Evolutionary conservation across 2,329 filamentous ascomycete genomes (phyloP), one percentile per base, ranked within the genome.

Genomic region (Westerdykella sp.): DNA sequence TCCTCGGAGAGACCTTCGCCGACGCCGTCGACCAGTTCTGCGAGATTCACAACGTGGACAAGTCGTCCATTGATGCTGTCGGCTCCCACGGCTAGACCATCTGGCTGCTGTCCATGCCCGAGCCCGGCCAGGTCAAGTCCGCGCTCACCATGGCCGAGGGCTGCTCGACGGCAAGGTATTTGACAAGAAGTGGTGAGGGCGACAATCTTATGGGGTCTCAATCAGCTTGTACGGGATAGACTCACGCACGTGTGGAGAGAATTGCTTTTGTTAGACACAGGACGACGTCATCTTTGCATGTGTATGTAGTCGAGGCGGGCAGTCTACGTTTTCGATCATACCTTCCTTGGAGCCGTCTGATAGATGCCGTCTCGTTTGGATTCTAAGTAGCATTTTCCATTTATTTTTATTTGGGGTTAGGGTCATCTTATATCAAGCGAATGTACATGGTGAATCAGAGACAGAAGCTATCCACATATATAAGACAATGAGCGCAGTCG

Each of bases 61-160:
- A 73, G 15, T 57, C 65, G 13, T 66, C 66, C 6, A 73, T 81
- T 46, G 77, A 81, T 49, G 70, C 69, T 16, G 69, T 81, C 31
- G 77, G 77, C 18, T 78, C 75, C 3, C 76, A 81, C 49, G 77
- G 77, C 12, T 77, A 80, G 60, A 80, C 77, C 9, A 77, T 78
- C 49, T 80, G 74, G 74, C 64, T 79, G 5, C 65, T 74, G 13
- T 73, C 69, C 41, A 77, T 78, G 74, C 74, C 77, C 0, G 68
- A 73, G 40, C 43, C 52, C 21, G 71, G 69, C 7, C 68, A 74
- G 41, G 70, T 66, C 23, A 69, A 67, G 34, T 73, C 71, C 5
- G 23, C 23, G 5, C 23, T 25, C 34, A 72, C 74, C 13, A 60
- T 79, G 39, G 77, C 73, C 13, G 79, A 81, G 55, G 78, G 77